Evolutionary conservation across 371 early-diverging fungal genomes (phyloP), one percentile per base, ranked within the genome.

Genomic region (Polyrhizophydium stewartii): DNA sequence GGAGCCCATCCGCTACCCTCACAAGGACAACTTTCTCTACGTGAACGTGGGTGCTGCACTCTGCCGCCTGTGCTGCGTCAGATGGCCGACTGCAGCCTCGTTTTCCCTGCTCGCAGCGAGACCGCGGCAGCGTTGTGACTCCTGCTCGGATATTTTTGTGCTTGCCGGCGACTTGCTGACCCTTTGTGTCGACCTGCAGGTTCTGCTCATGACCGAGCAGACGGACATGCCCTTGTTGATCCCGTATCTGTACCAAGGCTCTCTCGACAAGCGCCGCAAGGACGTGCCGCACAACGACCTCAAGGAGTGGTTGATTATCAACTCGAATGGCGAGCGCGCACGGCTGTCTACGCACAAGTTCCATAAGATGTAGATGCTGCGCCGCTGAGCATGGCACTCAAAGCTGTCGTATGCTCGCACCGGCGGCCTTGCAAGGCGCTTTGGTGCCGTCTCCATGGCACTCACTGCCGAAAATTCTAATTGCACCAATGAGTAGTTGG

Each of bases 301-400:
- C n/a, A 76, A 70, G 31, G 85, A 87, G 30, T 87, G 82, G 67
- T 64, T 87, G 13, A 69, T 87, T 37, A 79, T 87, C 55, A 87
- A 87, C 67, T 67, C 80, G 49, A 72, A 75, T n/a, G 84, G 85
- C 22, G 57, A 70, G 58, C 78, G 87, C 37, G 76, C 79, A 21
- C 71, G 85, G 51, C 77, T 82, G 40, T 74, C 78, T 13, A 81
- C 84, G 31, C 77, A 81, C 45, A 83, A 84, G 58, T 86, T 77
- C 63, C 84, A 84, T n/a, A n/a, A n/a, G n/a, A n/a, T n/a, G n/a
- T n/a, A n/a, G n/a, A n/a, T n/a, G n/a, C n/a, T n/a, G n/a, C n/a
- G n/a, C n/a, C n/a, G n/a, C n/a, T n/a, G n/a, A n/a, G n/a, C n/a
- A n/a, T n/a, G n/a, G n/a, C n/a, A n/a, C n/a, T n/a, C n/a, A n/a